Conservation (phyloP, 306 rosid genomes). For the Arachis hypogaea region DNA sequence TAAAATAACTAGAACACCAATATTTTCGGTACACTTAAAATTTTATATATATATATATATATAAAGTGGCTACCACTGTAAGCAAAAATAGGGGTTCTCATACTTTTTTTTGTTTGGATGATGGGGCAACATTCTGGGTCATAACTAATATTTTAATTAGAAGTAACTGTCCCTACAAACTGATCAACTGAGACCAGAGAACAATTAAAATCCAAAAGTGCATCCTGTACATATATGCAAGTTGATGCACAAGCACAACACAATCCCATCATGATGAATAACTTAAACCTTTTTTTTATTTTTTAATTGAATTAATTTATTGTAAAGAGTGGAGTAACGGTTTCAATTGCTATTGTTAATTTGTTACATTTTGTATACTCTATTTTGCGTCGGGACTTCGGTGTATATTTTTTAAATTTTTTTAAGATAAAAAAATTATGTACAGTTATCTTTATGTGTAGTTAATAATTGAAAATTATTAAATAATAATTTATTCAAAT, state of each 20-base stretch:
- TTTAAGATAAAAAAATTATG: not conserved
- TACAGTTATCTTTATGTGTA: too few relatives aligned
- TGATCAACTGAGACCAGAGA: conserved; percentile 5
- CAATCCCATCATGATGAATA: conserved; percentile 39
- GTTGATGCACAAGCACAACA: conserved; percentile 37
- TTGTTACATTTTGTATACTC: not conserved
- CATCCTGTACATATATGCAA: conserved; percentile 7
- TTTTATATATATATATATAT: too few relatives aligned
- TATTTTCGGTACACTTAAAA: too few relatives aligned
- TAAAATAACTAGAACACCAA: too few relatives aligned
- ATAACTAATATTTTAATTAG: conserved; percentile 15
- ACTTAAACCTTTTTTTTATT: not conserved
- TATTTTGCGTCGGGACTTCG: not conserved
- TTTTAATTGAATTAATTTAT: not conserved
- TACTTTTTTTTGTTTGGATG: conserved; percentile 19
- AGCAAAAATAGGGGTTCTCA: conserved; percentile 17
- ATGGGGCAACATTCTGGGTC: conserved; percentile 34
- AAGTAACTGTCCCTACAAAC: conserved; percentile 19
- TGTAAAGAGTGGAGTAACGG: conserved; percentile 3
- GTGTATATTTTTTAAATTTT: not conserved
- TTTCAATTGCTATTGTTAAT: not conserved
- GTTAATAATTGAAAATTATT: too few relatives aligned
- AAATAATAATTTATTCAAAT: too few relatives aligned
- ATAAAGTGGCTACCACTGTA: not conserved
- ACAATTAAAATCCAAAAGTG: conserved; percentile 31